Base-by-base conservation (phyloP, 257 asterid genomes). In the Salvia miltiorrhiza region DNA sequence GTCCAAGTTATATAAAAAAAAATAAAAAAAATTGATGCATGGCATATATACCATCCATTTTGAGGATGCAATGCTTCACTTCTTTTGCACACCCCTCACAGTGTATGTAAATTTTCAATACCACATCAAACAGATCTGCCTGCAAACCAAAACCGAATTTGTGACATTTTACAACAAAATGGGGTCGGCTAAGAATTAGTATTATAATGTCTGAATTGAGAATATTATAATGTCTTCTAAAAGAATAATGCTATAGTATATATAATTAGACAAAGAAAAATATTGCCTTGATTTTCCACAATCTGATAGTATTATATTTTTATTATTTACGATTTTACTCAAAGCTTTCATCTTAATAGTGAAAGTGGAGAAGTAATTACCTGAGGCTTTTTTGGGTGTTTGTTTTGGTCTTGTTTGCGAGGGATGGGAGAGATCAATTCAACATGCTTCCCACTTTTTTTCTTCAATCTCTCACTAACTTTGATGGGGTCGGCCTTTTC, bases 81-180 rank as follows among this genome's bases (percentile, higher is more conserved):
- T 87, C 93, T 65, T 80, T 84, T 5, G 81, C 89, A 80, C 97
- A 92, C 0, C 89, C 80, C 75, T 80, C 89, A 75, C 97, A 92
- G 35, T 89, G 93, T 20, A 89, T 33, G 40, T 84, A 75, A 3
- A 86, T 35, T 72, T 85, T 85, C 74, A 91, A 44, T 9, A 76
- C 71, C 5, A 82, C 87, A 67, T 84, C 97, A 33, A 72, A 60
- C 77, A 85, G 80, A 45, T 77, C 61, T n/a, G 63, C 78, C 87
- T 84, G 69, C 75, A 3, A 5, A 35, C 37, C 21, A 50, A 33
- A 47, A 41, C 4, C n/a, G n/a, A 54, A 4, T 16, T n/a, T 7
- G 20, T 23, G 5, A 19, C 9, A 20, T 39, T 21, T 10, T 2
- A 59, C 16, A 1, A 26, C 30, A 26, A 26, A 26, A 26, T n/a